phyloP scores from a whole-genome alignment of 176 grass and related monocot genomes.

The Rhynchospora tenuis region DNA sequence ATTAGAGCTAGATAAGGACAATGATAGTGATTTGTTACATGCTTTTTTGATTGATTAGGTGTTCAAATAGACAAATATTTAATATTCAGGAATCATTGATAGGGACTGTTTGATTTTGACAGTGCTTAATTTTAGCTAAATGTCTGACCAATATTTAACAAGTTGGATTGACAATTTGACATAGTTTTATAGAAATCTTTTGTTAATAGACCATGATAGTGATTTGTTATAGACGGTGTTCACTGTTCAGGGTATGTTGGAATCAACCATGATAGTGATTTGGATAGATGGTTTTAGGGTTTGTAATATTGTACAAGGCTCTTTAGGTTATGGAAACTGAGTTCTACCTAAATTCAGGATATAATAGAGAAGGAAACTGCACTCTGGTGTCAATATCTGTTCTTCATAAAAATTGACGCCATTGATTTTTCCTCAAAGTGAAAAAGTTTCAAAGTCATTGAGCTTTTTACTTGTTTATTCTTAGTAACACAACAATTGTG shows the following conservation, averaged over 20 bases:
- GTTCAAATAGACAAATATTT: neutral
- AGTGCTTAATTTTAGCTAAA: slow-evolving; percentile 3
- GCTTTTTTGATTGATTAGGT: neutral
- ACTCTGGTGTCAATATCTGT: neutral
- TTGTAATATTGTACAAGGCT: neutral
- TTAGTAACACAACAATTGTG: neutral
- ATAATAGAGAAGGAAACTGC: neutral
- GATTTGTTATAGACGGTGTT: slow-evolving; percentile 5
- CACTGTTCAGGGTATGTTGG: neutral
- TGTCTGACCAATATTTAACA: neutral
- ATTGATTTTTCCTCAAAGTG: neutral
- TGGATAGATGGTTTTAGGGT: neutral
- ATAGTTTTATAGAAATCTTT: neutral
- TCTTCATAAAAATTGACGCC: neutral
- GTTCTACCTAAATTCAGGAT: neutral
- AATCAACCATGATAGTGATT: neutral
- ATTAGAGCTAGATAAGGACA: neutral
- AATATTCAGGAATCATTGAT: neutral
- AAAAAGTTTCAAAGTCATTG: neutral
- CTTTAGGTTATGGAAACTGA: neutral
- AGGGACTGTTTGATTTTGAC: slow-evolving; percentile 22
- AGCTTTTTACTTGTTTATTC: neutral
- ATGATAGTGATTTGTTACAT: no score
- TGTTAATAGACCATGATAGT: neutral
- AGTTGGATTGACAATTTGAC: neutral